A percentile compares a stretch with the other conserved stretches of the same genome.
Conservation (phyloP, 2,329 filamentous ascomycete genomes). For the Fusarium sambucinum region DNA sequence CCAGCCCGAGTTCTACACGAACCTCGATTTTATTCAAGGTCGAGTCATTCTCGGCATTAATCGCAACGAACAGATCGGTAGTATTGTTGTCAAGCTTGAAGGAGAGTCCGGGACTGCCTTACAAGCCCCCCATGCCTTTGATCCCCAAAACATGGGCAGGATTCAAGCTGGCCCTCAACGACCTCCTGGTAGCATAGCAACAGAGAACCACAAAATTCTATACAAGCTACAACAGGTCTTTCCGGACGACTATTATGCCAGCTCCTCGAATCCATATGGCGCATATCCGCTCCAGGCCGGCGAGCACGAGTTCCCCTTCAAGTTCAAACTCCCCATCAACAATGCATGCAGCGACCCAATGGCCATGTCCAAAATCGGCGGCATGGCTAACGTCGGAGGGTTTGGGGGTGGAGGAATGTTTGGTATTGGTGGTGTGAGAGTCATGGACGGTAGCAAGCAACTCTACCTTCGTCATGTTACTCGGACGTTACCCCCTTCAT, state of each 20-base stretch:
- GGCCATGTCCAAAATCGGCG: conserved; percentile 66
- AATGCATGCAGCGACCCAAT: conserved; percentile 73
- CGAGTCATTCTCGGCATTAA: conserved; percentile 68
- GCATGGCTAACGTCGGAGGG: conserved; percentile 67
- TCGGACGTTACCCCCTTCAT: conserved; percentile 86
- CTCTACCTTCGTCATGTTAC: conserved; percentile 78
- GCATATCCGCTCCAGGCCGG: conserved; percentile 74
- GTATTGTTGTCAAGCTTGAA: conserved; percentile 85
- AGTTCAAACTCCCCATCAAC: conserved; percentile 82
- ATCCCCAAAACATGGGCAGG: conserved; percentile 56
- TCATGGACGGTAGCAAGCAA: conserved; percentile 74
- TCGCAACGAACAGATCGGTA: conserved; percentile 76
- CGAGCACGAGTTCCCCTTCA: conserved; percentile 80
- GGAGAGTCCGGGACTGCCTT: conserved; percentile 80
- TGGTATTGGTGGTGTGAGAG: conserved; percentile 65
- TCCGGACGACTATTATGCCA: conserved; percentile 65
- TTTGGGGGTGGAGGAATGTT: conserved; percentile 61
- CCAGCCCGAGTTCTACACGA: conserved; percentile 79
- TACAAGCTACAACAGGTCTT: conserved; percentile 82
- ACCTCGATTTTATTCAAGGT: conserved; percentile 79
- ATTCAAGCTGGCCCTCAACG: conserved; percentile 47
- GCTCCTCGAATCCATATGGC: conserved; percentile 56
- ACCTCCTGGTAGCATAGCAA: conserved; percentile 58
- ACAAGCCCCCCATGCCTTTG: conserved; percentile 61
- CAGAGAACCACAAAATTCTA: conserved; percentile 77